Evolutionary conservation across 2,329 filamentous ascomycete species (phyloP).

Genomic region (Pseudogymnoascus sp.): DNA sequence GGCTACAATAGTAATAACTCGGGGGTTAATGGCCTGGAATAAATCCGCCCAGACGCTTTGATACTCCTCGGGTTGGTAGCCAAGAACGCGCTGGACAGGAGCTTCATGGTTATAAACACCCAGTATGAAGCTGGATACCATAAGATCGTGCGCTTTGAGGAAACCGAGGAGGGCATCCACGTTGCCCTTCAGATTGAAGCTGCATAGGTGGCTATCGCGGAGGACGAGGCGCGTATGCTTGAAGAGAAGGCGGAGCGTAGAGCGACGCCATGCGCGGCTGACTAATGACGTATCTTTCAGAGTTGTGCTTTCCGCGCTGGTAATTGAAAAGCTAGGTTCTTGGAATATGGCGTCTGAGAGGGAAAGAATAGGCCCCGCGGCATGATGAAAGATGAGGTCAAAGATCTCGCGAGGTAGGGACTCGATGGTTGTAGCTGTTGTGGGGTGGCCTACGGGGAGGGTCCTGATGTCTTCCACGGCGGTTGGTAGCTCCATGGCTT

Average conservation of each 20-base stretch:
- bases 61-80: neutral
- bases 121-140: neutral
- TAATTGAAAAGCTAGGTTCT: slow-evolving; percentile 40
- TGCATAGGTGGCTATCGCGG: neutral
- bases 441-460: neutral
- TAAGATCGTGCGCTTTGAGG: neutral
- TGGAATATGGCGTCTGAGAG: slow-evolving; percentile 39
- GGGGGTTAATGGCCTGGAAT: slow-evolving; percentile 46
- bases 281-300: slow-evolving; percentile 52
- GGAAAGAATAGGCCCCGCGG: slow-evolving; percentile 45
- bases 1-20: slow-evolving; percentile 50
- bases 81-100: neutral
- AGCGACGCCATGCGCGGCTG: slow-evolving; percentile 45
- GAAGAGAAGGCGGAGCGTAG: slow-evolving; percentile 51
- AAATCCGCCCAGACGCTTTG: slow-evolving; percentile 46
- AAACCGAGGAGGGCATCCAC: neutral
- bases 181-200: neutral
- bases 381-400: slow-evolving; percentile 47
- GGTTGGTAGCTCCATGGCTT: neutral
- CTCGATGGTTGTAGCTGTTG: slow-evolving; percentile 16
- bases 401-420: slow-evolving; percentile 56
- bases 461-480: too few relatives aligned
- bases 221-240: slow-evolving; percentile 40
- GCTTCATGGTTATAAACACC: neutral
- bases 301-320: slow-evolving; percentile 29